These are phyloP conservation scores for Sugiyamaella neomexicana DNA, from an alignment of 1,139 yeast genomes.

Conservation along the genomic window DNA sequence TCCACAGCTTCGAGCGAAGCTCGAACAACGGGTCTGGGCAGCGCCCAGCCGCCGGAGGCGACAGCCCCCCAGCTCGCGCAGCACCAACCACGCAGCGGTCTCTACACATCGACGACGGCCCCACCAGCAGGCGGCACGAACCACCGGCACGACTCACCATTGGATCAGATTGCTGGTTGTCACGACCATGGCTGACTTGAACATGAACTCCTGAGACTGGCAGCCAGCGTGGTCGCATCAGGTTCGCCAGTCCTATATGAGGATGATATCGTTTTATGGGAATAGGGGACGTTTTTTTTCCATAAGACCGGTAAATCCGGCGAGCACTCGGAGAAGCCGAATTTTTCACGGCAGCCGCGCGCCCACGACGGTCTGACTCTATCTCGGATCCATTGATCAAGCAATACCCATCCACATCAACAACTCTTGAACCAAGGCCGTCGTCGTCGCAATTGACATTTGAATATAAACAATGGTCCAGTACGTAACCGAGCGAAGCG, in stretches of 20 bases:
- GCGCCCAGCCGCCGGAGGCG: not conserved
- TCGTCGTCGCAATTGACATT: not conserved
- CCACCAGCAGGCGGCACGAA: too few species aligned
- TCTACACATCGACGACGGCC: too few species aligned
- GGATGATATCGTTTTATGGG: not conserved
- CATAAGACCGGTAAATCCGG: not conserved
- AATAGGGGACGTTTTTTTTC: too few species aligned
- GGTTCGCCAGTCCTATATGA: not conserved
- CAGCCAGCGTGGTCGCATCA: not conserved
- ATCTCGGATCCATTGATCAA: not conserved
- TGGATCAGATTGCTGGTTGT: not conserved
- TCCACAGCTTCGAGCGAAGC: not conserved
- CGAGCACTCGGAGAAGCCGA: not conserved
- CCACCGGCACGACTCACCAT: not conserved
- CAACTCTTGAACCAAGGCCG: too few species aligned
- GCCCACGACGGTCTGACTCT: not conserved
- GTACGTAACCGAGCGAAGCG: slow-evolving; percentile 15
- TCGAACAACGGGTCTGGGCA: not conserved
- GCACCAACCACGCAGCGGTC: too few species aligned
- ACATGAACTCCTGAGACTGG: not conserved
- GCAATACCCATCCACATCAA: not conserved
- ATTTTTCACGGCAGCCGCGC: slow-evolving; percentile 12
- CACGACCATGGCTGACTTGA: not conserved
- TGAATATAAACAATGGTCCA: slow-evolving; percentile 20
- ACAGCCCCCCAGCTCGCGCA: too few species aligned